Percentiles rank a stretch among this genome's conserved stretches.
phyloP scores from a whole-genome alignment of 2,329 filamentous ascomycete genomes.

The Claviceps maximensis region DNA sequence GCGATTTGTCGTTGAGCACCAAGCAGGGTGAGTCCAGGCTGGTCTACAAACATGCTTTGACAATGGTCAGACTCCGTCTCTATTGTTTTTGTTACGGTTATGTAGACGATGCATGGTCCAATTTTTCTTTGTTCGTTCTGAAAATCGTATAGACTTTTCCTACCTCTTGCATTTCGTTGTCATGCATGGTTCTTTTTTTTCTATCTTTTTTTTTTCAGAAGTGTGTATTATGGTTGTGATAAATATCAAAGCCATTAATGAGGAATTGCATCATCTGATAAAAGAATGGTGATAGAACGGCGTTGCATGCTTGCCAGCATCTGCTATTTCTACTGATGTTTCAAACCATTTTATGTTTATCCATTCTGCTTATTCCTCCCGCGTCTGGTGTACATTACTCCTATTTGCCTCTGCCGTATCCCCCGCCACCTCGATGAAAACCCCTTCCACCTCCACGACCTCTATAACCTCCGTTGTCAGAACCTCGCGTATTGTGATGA shows the following conservation, averaged over 20 bases:
- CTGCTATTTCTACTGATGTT: background rate
- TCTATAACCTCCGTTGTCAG: slow-evolving; percentile 15
- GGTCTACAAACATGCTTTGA: background rate
- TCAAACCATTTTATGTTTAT: background rate
- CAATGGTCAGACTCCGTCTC: background rate
- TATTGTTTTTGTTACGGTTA: background rate
- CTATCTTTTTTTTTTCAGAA: background rate
- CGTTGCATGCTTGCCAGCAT: background rate
- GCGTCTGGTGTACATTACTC: background rate
- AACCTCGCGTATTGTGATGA: slow-evolving; percentile 14
- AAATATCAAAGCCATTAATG: background rate
- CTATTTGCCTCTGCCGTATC: background rate
- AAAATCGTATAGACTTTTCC: slow-evolving; percentile 4
- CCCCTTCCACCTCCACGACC: slow-evolving; percentile 14
- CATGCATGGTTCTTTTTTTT: background rate
- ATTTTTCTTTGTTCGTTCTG: background rate
- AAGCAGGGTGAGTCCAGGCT: background rate
- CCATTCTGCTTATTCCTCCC: background rate
- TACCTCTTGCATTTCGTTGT: background rate
- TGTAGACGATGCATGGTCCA: slow-evolving; percentile 2
- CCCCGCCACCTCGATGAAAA: background rate
- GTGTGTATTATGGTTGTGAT: background rate
- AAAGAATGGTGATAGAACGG: background rate
- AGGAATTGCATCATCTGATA: background rate
- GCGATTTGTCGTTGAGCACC: background rate